phyloP scores from a whole-genome alignment of 169 alveolate genomes.

The Eimeria necatrix region DNA sequence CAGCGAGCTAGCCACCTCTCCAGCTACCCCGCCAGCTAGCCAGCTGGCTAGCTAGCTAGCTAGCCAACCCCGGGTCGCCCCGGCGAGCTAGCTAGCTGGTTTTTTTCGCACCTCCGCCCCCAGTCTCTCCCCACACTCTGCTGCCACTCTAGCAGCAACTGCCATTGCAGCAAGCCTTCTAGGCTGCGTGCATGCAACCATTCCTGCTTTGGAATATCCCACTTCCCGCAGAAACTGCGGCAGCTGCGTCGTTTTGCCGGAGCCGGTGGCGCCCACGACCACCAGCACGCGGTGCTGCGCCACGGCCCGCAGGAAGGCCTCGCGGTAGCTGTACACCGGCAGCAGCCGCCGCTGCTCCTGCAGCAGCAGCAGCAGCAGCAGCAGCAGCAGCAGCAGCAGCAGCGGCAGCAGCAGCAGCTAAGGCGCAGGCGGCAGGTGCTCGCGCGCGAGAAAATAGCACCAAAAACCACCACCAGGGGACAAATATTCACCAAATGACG shows the following conservation, averaged over 20 bases:
- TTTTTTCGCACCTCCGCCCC: conserved; percentile 96
- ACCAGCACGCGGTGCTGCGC: conserved; percentile 95
- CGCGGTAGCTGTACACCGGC: conserved; percentile 97
- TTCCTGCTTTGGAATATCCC: conserved; percentile 97
- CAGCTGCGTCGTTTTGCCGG: conserved; percentile 99
- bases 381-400: background rate
- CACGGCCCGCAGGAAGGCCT: conserved; percentile 95
- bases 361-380: background rate
- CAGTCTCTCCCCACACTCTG: conserved; percentile 97
- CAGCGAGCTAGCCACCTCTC: too few species aligned
- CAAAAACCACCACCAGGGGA: background rate
- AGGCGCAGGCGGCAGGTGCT: background rate
- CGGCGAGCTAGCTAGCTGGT: background rate
- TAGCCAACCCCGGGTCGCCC: background rate
- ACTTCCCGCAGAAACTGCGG: conserved; percentile 98
- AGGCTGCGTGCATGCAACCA: conserved; percentile 99
- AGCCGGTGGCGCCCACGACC: conserved; percentile 99
- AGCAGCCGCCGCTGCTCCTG: conserved; percentile 87
- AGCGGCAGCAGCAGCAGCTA: background rate
- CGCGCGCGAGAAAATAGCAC: background rate
- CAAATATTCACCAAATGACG: too few species aligned
- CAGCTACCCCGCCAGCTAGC: background rate
- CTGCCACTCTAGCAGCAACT: conserved; percentile 99
- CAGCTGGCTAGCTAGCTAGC: background rate
- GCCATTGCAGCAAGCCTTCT: conserved; percentile 99